Base-by-base conservation (phyloP, 108 stramenopile species). In the Nitzschia sp. region DNA sequence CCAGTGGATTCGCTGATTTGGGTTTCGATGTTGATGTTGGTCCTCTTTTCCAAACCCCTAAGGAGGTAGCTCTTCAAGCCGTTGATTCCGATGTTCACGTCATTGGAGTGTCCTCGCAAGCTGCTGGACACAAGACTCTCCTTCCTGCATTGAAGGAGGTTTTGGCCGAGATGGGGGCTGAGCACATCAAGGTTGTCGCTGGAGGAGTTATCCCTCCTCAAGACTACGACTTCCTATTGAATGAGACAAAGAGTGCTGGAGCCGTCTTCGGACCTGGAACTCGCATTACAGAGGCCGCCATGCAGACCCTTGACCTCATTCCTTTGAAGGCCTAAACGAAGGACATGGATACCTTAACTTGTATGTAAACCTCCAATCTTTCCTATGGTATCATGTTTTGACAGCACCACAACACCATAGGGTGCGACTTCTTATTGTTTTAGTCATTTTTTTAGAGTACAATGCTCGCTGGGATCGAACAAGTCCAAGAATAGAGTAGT, bases 21-120 rank as follows among this genome's bases (percentile, higher is more conserved):
- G 98, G 93, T 14, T 98, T 93, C 76, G 98, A 99, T 72, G 98
- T 99, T 14, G 98, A 98, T 69, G 90, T 98, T 51, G 97, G 97
- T 11, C 94, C 97, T n/a, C 70, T 99, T 12, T 99, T 99, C 69
- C 87, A 89, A 68, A 97, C 97, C 21, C 98, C 98, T 0, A 86
- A 91, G 65, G 98, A 99, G 72, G 97, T 96, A 6, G 97, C 96
- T 3, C 42, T 87, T 29, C 91, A 94, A 81, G 98, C 98, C 42
- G 72, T 98, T 14, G 98, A 99, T 68, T 88, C 91, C 11, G 97
- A 99, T 81, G 98, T 97, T 7, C 98, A 99, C 66, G 95, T 92
- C 15, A 93, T 99, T 57, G 98, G 98, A 11, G 93, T 99, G 19
- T 92, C 90, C 44, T 88, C 86, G 8, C 97, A 97, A 75, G 98